Base-by-base conservation (phyloP, 2,329 filamentous ascomycete species). In the Epichloe gansuensis region DNA sequence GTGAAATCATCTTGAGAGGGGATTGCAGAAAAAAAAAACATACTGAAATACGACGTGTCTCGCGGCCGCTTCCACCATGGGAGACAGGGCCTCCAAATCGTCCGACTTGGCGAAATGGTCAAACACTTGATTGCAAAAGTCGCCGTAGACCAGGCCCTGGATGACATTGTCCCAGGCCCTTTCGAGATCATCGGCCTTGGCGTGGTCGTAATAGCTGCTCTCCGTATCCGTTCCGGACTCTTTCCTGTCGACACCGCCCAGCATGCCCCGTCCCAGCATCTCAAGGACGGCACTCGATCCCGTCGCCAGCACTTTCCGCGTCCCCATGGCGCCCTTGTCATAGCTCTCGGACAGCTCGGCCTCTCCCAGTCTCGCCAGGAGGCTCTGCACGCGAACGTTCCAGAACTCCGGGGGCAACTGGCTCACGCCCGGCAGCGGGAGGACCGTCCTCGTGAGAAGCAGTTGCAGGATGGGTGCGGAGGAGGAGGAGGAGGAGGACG, bases 271-370 rank as follows among this genome's bases (percentile, higher is more conserved):
- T 0, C 79, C 80, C 12, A 86, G 69, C 61, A 82, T 81, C 66
- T 89, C 87, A 51, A 87, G 73, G 52, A 90, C 66, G 6, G 80
- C 78, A 38, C 84, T 84, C 9, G 82, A 75, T 0, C 83, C 85
- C 6, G 87, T 88, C 0, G 86, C 80, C 47, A 91, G 68, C 21
- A 84, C 86, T 68, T 89, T 89, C 49, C 87, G 74, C 54, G 82
- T 81, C 0, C 87, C 87, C 57, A 91, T 68, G 0, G 80, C 74
- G 13, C 84, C 86, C 66, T 89, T 89, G 64, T 91, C 87, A 61
- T 89, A 91, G 63, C 84, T 89, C 65, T 91, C 87, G 1, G 84
- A 89, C 35, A 91, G 70, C 49, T 87, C 80, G 2, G 81, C 84
- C 35, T 81, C 75, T 8, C 76, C 81, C 51, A 91, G 70, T 59